These are phyloP conservation scores for Fusarium solani-melongenae DNA, from an alignment of 2,329 filamentous ascomycete genomes.

Conservation along the genomic window DNA sequence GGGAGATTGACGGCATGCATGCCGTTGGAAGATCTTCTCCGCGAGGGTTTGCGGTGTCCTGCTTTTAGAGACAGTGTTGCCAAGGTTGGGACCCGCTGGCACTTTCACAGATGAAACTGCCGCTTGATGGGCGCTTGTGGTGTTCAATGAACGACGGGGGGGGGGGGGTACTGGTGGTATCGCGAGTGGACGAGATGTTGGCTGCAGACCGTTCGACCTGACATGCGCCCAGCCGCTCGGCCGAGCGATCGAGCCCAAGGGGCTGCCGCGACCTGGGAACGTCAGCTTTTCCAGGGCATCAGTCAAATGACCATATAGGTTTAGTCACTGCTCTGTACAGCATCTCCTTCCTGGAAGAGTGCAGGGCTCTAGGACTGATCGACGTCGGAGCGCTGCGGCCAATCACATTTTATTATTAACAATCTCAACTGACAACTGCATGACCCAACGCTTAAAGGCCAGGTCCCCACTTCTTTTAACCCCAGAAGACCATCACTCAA, in stretches of 20 bases:
- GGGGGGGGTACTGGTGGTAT: not conserved
- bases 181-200: not conserved
- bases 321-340: not conserved
- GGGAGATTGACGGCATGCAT: constrained; percentile 81
- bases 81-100: not conserved
- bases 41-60: constrained; percentile 78
- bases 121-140: not conserved
- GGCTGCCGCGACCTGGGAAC: not conserved
- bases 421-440: too few relatives aligned
- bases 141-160: not conserved
- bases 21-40: constrained; percentile 88
- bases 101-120: not conserved
- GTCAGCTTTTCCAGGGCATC: not conserved
- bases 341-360: not conserved
- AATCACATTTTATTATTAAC: too few relatives aligned
- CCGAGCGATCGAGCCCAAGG: not conserved
- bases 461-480: too few relatives aligned
- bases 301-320: not conserved
- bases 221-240: not conserved
- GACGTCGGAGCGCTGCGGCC: too few relatives aligned
- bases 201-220: not conserved
- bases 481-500: too few relatives aligned
- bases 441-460: too few relatives aligned
- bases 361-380: not conserved
- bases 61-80: not conserved